Percentiles rank a stretch among this genome's conserved stretches.
phyloP scores from a whole-genome alignment of 2,329 filamentous ascomycete genomes.

The Monosporascus sp. region DNA sequence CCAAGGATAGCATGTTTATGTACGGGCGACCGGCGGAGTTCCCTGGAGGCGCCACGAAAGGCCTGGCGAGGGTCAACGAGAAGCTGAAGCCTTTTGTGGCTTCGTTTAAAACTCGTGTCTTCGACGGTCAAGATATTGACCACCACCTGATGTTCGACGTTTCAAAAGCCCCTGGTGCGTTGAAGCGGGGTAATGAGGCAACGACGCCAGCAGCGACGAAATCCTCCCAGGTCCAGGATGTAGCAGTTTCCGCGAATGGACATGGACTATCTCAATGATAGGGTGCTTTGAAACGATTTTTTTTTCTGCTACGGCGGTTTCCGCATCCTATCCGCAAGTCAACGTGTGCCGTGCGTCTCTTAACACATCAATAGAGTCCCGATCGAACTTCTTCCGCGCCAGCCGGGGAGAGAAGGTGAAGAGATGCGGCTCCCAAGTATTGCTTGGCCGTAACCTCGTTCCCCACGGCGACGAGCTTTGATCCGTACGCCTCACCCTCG shows the following conservation, averaged over 20 bases:
- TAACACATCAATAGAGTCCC: conserved; percentile 26
- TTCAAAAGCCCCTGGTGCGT: conserved; percentile 3
- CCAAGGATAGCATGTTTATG: conserved; percentile 2
- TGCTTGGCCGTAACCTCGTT: conserved; percentile 40
- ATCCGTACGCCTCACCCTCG: conserved; percentile 43
- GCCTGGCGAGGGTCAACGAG: not conserved
- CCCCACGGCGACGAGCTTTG: conserved; percentile 36
- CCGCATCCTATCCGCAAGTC: not conserved
- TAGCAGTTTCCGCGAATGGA: not conserved
- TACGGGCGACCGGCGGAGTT: conserved; percentile 2
- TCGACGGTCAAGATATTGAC: conserved; percentile 3
- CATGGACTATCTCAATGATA: not conserved
- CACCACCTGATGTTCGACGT: conserved; percentile 9
- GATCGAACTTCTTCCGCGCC: conserved; percentile 28
- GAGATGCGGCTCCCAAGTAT: conserved; percentile 43
- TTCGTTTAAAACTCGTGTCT: conserved; percentile 1
- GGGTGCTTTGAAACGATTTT: not conserved
- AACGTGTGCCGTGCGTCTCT: conserved; percentile 20
- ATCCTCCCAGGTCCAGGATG: not conserved
- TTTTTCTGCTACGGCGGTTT: not conserved
- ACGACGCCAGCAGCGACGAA: not conserved
- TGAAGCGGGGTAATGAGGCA: not conserved
- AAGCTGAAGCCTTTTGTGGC: not conserved
- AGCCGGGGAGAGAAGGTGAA: conserved; percentile 33
- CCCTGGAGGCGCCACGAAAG: not conserved